Conservation (phyloP, 306 rosid species). For the Amphicarpaea edgeworthii region DNA sequence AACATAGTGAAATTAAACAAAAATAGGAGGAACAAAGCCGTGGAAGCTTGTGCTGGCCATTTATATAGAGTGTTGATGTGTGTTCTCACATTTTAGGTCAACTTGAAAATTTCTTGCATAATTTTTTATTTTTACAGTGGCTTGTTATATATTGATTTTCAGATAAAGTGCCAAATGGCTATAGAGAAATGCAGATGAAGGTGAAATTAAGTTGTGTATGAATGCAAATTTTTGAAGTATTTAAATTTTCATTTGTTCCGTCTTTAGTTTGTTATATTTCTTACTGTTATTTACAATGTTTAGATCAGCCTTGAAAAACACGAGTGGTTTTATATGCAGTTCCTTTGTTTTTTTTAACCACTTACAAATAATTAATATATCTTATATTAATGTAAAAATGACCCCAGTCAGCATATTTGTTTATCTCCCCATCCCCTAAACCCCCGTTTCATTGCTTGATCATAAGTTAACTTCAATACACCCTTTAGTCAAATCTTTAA, state of each 20-base stretch:
- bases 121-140: slow-evolving; percentile 27
- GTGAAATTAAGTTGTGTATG: slow-evolving; percentile 38
- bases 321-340: too few relatives aligned
- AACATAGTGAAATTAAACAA: slow-evolving; percentile 41
- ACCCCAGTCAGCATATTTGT: too few relatives aligned
- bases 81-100: slow-evolving; percentile 41
- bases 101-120: slow-evolving; percentile 36
- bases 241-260: slow-evolving; percentile 10
- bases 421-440: too few relatives aligned
- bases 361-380: background rate
- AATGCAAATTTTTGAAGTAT: slow-evolving; percentile 44
- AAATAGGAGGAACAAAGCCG: slow-evolving; percentile 38
- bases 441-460: too few relatives aligned
- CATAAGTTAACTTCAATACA: too few relatives aligned
- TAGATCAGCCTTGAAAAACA: background rate
- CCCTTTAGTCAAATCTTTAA: too few relatives aligned
- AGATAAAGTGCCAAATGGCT: slow-evolving; percentile 50
- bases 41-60: slow-evolving; percentile 36
- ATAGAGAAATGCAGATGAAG: slow-evolving; percentile 45
- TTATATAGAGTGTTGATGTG: slow-evolving; percentile 13
- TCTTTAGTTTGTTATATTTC: slow-evolving; percentile 16
- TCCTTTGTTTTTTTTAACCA: background rate
- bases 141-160: slow-evolving; percentile 42
- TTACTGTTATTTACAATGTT: background rate
- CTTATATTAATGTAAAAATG: too few relatives aligned